Conservation (phyloP, 768 basidiomycete genomes). For the Phanerochaete sordida region DNA sequence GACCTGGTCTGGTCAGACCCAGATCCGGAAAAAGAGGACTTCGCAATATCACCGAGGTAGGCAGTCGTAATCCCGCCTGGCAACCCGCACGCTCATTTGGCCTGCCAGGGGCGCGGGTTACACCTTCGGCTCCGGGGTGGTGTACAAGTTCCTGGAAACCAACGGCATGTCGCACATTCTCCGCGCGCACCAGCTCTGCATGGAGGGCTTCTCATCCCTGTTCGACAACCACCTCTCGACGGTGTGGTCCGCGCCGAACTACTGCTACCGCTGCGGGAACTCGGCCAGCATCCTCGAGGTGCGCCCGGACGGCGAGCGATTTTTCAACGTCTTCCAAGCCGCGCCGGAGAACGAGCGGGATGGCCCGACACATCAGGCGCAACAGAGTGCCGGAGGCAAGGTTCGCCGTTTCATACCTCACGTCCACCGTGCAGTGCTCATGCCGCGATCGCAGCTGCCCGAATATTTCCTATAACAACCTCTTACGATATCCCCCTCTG, state of each 20-base stretch:
- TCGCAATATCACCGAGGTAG: constrained; percentile 96
- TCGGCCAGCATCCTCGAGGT: constrained; percentile 96
- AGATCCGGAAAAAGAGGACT: constrained; percentile 98
- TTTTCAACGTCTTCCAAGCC: constrained; percentile 98
- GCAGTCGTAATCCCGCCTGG: constrained; percentile 21
- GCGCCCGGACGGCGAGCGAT: constrained; percentile 80
- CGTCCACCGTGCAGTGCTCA: constrained; percentile 8
- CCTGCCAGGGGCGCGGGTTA: constrained; percentile 87
- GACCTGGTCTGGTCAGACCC: constrained; percentile 99
- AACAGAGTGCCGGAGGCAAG: constrained; percentile 70
- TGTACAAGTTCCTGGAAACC: constrained; percentile 93
- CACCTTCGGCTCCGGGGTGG: constrained; percentile 97
- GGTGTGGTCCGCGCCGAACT: constrained; percentile 98
- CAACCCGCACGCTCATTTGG: neutral
- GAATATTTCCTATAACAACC: constrained; percentile 66
- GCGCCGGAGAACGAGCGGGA: constrained; percentile 97
- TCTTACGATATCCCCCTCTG: constrained; percentile 6
- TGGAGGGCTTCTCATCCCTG: constrained; percentile 98
- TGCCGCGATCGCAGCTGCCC: constrained; percentile 48
- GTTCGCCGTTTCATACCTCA: constrained; percentile 37
- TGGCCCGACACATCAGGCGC: constrained; percentile 76
- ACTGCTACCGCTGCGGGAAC: constrained; percentile 98
- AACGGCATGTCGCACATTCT: constrained; percentile 98
- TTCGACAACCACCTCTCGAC: constrained; percentile 95
- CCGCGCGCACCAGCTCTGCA: constrained; percentile 97